Evolutionary conservation across 2,329 filamentous ascomycete species (phyloP), one percentile per base, ranked within the genome.

Genomic region (Calonectria naviculata): DNA sequence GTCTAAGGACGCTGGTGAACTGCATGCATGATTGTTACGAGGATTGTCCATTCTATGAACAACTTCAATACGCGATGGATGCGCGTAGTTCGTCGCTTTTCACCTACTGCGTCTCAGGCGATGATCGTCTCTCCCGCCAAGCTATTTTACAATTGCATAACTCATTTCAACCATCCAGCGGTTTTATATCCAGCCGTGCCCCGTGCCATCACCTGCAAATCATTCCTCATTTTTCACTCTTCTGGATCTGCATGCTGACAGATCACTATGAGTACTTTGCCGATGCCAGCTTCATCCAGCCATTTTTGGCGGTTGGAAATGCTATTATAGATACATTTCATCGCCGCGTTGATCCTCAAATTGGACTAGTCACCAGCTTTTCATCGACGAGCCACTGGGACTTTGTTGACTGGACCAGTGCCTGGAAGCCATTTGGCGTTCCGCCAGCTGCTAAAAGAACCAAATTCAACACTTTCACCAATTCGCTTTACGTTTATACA

Each of bases 201-300:
- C 83, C 82, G 1, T 80, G 78, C 0, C 81, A 83, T 56, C 73
- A 76, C 1, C 74, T 74, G 0, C 81, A 83, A 54, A 74, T 83
- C 52, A 84, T 84, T 47, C 78, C 81, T 19, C 75, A 77, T 10
- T 83, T 84, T 54, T 80, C 82, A 0, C 77, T 84, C 1, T 84
- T 78, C 74, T 84, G 82, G 82, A 75, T 83, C 13, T 71, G 79
- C 38, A 79, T 79, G 67, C 70, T 84, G 0, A 75, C 73, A 24
- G 83, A 84, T 69, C 83, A 85, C 58, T 76, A 80, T 64, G 65
- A 77, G 3, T 80, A 78, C 71, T 83, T 82, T 66, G 80, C 76
- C 0, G 82, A 84, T 64, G 72, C 29, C 0, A 10, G 31, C 5
- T 83, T 78, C 47, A 56, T 78, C 1, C 70, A 73, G 5, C 73